phyloP scores from a whole-genome alignment of 768 basidiomycete genomes.

The Hygrocybe coccinea region DNA sequence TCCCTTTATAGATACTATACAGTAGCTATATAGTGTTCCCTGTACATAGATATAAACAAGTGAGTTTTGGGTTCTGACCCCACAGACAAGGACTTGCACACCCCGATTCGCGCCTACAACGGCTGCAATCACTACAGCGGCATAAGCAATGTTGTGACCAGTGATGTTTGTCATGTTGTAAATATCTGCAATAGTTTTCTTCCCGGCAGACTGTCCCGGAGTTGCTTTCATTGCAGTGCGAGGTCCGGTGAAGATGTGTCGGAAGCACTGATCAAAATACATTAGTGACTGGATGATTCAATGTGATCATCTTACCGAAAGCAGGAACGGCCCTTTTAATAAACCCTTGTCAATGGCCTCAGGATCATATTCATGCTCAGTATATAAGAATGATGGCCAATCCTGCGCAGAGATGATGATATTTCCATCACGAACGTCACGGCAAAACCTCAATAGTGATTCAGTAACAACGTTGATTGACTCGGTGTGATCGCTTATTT shows the following conservation, averaged over 20 bases:
- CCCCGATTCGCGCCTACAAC: too few species aligned
- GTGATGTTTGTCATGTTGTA: not conserved
- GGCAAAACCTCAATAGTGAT: not conserved
- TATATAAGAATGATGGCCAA: not conserved
- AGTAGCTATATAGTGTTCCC: too few species aligned
- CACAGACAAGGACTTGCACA: too few species aligned
- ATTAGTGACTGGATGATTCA: not conserved
- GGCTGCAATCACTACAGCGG: too few species aligned
- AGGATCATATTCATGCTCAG: not conserved
- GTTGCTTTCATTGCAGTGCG: not conserved
- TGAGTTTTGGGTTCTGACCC: too few species aligned
- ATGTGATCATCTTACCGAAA: not conserved
- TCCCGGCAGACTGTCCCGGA: not conserved
- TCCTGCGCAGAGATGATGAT: not conserved
- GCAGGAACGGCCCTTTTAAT: not conserved
- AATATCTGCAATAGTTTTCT: not conserved
- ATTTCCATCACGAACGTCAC: not conserved
- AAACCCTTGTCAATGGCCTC: not conserved
- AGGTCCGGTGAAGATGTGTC: not conserved
- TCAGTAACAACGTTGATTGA: not conserved
- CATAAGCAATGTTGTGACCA: not conserved
- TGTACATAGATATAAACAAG: too few species aligned
- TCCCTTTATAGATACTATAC: too few species aligned
- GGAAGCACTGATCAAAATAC: not conserved
- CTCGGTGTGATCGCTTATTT: not conserved